A percentile compares a stretch with the other conserved stretches of the same genome.
These are phyloP conservation scores for Phellinidium pouzarii DNA, from an alignment of 1,284 basidiomycete genomes.

Conservation along the genomic window DNA sequence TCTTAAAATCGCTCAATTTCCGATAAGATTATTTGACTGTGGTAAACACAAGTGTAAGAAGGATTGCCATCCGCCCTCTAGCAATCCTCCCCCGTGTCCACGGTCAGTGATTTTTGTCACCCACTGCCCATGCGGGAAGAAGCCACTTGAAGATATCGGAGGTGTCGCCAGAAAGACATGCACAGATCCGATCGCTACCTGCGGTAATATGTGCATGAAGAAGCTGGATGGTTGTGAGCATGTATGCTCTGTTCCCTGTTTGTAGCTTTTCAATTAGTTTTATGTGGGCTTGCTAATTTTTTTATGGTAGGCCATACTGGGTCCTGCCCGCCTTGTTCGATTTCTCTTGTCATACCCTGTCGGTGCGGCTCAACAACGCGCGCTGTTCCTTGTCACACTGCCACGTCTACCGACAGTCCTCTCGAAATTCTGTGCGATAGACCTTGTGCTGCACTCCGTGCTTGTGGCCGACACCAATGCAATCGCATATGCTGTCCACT, in stretches of 20 bases:
- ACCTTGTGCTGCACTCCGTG: conserved; percentile 65
- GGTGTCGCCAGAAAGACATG: conserved; percentile 49
- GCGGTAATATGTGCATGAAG: conserved; percentile 62
- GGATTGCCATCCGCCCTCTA: conserved; percentile 66
- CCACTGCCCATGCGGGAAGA: conserved; percentile 78
- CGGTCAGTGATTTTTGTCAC: conserved; percentile 60
- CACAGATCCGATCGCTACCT: conserved; percentile 74
- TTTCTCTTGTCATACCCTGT: conserved; percentile 65
- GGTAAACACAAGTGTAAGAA: conserved; percentile 65
- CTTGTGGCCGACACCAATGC: conserved; percentile 82
- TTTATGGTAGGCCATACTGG: conserved; percentile 40
- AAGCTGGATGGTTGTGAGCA: conserved; percentile 59
- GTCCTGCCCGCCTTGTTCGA: conserved; percentile 68
- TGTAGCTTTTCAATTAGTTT: conserved; percentile 11
- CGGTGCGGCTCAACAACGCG: conserved; percentile 69
- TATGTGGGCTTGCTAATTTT: neutral
- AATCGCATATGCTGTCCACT: conserved; percentile 81
- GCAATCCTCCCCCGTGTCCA: conserved; percentile 58
- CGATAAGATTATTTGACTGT: conserved; percentile 63
- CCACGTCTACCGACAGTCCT: conserved; percentile 29
- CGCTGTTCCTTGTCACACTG: conserved; percentile 43
- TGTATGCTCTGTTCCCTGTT: conserved; percentile 49
- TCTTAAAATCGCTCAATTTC: neutral
- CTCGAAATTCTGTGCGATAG: conserved; percentile 70
- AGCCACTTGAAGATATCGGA: conserved; percentile 22